A percentile compares a stretch with the other conserved stretches of the same genome.
Conservation (phyloP, 371 early-diverging fungal genomes). For the Mucor lusitanicus region DNA sequence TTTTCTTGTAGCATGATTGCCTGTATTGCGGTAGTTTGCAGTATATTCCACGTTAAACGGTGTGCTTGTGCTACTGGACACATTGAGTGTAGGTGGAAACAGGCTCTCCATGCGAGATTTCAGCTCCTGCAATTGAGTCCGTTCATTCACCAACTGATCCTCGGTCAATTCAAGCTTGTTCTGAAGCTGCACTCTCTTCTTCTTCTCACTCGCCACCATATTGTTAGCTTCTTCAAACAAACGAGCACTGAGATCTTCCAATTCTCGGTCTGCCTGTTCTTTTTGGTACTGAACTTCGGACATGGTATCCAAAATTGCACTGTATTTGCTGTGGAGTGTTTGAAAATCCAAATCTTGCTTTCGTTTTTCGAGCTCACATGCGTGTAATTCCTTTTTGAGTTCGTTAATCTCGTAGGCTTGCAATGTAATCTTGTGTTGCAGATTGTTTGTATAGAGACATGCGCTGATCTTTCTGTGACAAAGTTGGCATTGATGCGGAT, state of each 20-base stretch:
- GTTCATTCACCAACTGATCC: slow-evolving; percentile 34
- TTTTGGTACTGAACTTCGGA: slow-evolving; percentile 52
- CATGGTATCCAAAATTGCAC: slow-evolving; percentile 63
- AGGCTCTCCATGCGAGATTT: background rate
- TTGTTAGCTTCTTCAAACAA: slow-evolving; percentile 36
- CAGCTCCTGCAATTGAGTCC: slow-evolving; percentile 5
- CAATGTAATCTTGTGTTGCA: slow-evolving; percentile 4
- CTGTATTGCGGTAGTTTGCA: background rate
- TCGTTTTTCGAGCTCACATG: slow-evolving; percentile 26
- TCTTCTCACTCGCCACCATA: slow-evolving; percentile 31
- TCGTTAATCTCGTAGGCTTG: slow-evolving; percentile 7
- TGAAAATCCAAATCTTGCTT: slow-evolving; percentile 54
- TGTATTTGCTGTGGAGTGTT: slow-evolving; percentile 62
- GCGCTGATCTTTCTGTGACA: slow-evolving; percentile 8
- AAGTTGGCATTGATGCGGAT: slow-evolving; percentile 5
- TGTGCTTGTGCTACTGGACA: background rate
- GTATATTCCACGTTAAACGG: background rate
- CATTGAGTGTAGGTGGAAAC: background rate
- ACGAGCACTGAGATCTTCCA: slow-evolving; percentile 25
- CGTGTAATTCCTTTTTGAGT: slow-evolving; percentile 5
- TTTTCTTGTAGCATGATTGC: background rate
- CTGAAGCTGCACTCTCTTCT: slow-evolving; percentile 6
- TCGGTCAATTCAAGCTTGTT: background rate
- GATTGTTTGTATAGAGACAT: slow-evolving; percentile 1
- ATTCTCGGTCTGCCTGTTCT: slow-evolving; percentile 19